Evolutionary conservation across 495 filamentous ascomycete species (phyloP).

Genomic region (Cercophora newfieldiana): DNA sequence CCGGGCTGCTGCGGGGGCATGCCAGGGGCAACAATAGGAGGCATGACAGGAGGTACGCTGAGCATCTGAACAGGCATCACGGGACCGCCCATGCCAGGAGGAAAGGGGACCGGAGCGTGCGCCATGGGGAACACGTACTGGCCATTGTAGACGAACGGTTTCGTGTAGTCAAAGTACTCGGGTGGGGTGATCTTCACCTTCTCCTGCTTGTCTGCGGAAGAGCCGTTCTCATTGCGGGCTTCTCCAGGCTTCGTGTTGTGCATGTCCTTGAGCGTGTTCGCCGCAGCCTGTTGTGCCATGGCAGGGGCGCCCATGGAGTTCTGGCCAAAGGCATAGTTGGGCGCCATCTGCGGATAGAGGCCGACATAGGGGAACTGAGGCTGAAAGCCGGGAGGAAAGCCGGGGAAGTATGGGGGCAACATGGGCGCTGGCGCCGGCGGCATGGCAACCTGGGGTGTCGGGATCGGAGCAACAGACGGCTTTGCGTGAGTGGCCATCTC

Average conservation of each 20-base stretch:
- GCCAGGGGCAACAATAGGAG: conserved; percentile 17
- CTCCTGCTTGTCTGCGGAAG: conserved; percentile 35
- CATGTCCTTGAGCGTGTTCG: conserved; percentile 25
- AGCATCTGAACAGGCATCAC: conserved; percentile 30
- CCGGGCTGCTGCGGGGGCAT: neutral
- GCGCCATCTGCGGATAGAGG: conserved; percentile 31
- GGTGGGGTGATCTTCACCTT: conserved; percentile 46
- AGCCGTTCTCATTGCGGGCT: conserved; percentile 29
- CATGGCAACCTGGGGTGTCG: conserved; percentile 15
- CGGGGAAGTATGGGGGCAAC: conserved; percentile 26
- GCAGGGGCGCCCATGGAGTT: conserved; percentile 14
- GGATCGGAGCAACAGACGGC: neutral
- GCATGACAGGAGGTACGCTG: conserved; percentile 23
- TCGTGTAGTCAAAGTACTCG: conserved; percentile 45
- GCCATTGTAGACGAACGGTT: conserved; percentile 50
- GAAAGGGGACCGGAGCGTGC: conserved; percentile 23
- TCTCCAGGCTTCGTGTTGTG: conserved; percentile 29
- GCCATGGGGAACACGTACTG: conserved; percentile 49
- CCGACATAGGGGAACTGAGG: conserved; percentile 31
- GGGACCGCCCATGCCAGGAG: conserved; percentile 18
- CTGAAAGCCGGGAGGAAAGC: conserved; percentile 33
- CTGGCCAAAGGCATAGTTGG: conserved; percentile 26
- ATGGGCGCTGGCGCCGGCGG: conserved; percentile 21
- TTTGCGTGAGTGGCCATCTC: conserved; percentile 27
- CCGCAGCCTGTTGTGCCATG: conserved; percentile 8